Evolutionary conservation across 1,284 basidiomycete species (phyloP).

Genomic region (Cryptococcus sp.): DNA sequence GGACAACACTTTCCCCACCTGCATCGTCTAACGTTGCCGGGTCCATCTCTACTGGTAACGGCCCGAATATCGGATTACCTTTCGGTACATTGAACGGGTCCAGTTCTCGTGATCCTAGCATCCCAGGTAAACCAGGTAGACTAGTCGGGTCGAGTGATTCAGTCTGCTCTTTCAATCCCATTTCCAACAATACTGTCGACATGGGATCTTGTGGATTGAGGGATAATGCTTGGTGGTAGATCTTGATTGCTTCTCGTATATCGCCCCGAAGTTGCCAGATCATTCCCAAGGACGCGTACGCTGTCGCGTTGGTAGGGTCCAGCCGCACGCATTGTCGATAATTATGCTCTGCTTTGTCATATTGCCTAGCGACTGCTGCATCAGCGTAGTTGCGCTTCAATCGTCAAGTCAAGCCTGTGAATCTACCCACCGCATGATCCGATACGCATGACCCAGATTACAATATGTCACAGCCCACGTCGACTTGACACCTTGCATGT

Average conservation of each 20-base stretch:
- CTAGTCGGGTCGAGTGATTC: slow-evolving; percentile 43
- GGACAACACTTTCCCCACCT: slow-evolving; percentile 21
- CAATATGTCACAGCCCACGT: slow-evolving; percentile 86
- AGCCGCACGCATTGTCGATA: slow-evolving; percentile 78
- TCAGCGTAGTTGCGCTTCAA: background rate
- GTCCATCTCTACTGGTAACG: slow-evolving; percentile 38
- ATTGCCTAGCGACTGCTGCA: slow-evolving; percentile 57
- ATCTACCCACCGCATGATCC: slow-evolving; percentile 67
- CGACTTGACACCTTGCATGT: slow-evolving; percentile 77
- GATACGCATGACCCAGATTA: slow-evolving; percentile 83
- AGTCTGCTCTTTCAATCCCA: slow-evolving; percentile 65
- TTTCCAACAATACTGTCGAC: slow-evolving; percentile 78
- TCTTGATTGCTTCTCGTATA: slow-evolving; percentile 74
- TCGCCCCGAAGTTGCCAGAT: slow-evolving; percentile 73
- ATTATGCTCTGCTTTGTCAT: slow-evolving; percentile 66
- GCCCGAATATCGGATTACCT: slow-evolving; percentile 43
- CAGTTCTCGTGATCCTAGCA: slow-evolving; percentile 33
- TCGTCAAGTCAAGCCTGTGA: background rate
- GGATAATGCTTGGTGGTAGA: slow-evolving; percentile 86
- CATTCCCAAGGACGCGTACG: slow-evolving; percentile 80
- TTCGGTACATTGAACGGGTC: slow-evolving; percentile 49
- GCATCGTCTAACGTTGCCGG: slow-evolving; percentile 33
- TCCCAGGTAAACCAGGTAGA: slow-evolving; percentile 41
- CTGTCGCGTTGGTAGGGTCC: slow-evolving; percentile 73
- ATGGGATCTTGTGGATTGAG: slow-evolving; percentile 84